Base-by-base conservation (phyloP, 176 grass and related monocot species). In the Dactylis glomerata region DNA sequence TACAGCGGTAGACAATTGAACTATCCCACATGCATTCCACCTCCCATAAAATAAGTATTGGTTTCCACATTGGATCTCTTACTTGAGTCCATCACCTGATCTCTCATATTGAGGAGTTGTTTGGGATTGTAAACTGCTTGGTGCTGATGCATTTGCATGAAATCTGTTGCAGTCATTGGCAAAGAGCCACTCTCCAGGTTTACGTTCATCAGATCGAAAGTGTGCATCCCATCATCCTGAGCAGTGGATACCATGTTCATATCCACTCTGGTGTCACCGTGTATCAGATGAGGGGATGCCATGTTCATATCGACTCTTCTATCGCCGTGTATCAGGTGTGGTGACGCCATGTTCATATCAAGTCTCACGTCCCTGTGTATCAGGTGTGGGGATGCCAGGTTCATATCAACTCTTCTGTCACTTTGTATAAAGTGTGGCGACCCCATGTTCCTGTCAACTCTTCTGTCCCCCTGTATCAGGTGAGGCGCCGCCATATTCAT, bases 121-220 rank as follows among this genome's bases (percentile, higher is more conserved):
- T 92, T 90, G 33, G 87, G 74, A 86, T 88, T 87, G 76, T 84
- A 89, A 84, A 83, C 86, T 65, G 32, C 51, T 38, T 83, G 68
- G n/a, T 92, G 90, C 10, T 42, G 80, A 47, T 89, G 90, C 84
- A 92, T 86, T 83, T 89, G 90, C 90, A 92, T 89, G 81, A 89
- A 92, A 83, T 92, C 87, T 41, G 90, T 89, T 38, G 87, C 83
- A 31, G 69, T 51, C 84, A 89, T 89, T 36, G 90, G 87, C 76
- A 92, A 81, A 76, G 83, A 79, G 20, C 86, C 77, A 54, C 79
- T 84, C 80, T 86, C 90, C 51, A 92, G 47, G 40, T 92, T 92
- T 67, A 83, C 81, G 70, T 89, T 86, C 83, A 89, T 80, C 68
- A 92, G 69, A 75, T 92, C 77, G 6, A 88, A 92, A 68, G 73